Evolutionary conservation across 345 rosid genomes (phyloP), one percentile per base, ranked within the genome.

Genomic region (Abelmoschus esculentus): DNA sequence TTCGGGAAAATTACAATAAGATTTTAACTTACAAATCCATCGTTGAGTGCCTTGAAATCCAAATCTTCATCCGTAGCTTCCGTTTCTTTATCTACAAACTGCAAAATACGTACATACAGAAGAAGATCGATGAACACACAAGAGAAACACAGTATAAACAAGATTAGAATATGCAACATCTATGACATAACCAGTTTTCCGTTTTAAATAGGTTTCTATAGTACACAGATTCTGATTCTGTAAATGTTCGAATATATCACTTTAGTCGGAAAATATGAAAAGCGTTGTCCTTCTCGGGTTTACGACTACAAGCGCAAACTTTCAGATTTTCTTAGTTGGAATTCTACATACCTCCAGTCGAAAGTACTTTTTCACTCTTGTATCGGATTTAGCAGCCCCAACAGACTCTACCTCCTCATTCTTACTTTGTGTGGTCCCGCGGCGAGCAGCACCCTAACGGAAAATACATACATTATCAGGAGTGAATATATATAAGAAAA

Each of bases 31-130:
- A 87, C 96, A 75, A 80, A 87, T 75, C 96, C 96, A 22, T 80
- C 81, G 71, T 83, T 88, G 3, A 90, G 79, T 14, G 92, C 92
- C 75, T 83, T 83, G 77, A 87, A 76, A 76, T 90, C 96, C 81
- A 82, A 77, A 72, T 86, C 87, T 54, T 82, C 92, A 36, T 83
- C 83, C 0, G 71, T 70, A 61, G 79, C 86, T 79, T 85, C 86
- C 75, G 72, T 76, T 65, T 87, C 86, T 78, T 83, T 86, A 67
- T 78, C 78, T 70, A 85, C 44, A 72, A 86, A 83, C 96, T 90
- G 87, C 55, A 78, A 38, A 7, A 18, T 11, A 15, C 46, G n/a
- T 14, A n/a, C 8, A 52, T 52, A 52, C 10, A 17, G 28, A 7
- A 13, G 22, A 56, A 0, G 52, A 4, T 13, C 0, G 31, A 26